Base-by-base conservation (phyloP, 2,329 filamentous ascomycete species). In the Cytospora paraplurivora region DNA sequence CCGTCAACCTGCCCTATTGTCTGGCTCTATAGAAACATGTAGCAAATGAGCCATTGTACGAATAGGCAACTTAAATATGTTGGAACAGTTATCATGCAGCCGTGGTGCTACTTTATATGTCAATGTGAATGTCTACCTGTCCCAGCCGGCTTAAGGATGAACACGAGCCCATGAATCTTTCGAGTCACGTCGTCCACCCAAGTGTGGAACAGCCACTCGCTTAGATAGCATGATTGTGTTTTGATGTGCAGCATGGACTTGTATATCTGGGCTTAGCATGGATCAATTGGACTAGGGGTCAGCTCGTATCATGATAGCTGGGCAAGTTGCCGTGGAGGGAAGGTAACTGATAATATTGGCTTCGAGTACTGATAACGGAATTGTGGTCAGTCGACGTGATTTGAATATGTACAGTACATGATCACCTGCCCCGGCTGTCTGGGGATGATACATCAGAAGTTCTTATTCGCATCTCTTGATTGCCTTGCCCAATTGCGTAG, bases 351-450 rank as follows among this genome's bases (percentile, higher is more conserved):
- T 38, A 56, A 11, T 21, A 4, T 4, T 35, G 27, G 27, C 27
- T 27, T 27, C 27, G 27, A 27, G 27, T n/a, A 38, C 27, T 60
- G 64, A 66, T 66, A 66, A 66, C 52, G 34, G 17, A 8, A 32
- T 17, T 21, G n/a, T 12, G 21, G n/a, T n/a, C 21, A 47, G n/a
- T 21, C 49, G 6, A 19, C 11, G 7, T 41, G 49, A 32, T 34
- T 15, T 37, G 32, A 38, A 52, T 34, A 27, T 59, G 34, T 52
- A 37, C 37, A 21, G 34, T 27, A 27, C 27, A 27, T 27, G 27
- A 27, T 49, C 50, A 52, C 38, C n/a, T 33, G 34, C 21, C 10
- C 33, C 17, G 10, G 17, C 37, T 17, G 17, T 38, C 34, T 19
- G 17, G 47, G 19, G 50, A 11, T 15, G 7, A 2, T 33, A 11